phyloP scores from a whole-genome alignment of 2,329 filamentous ascomycete genomes.

The Apiospora rasikravindrae region DNA sequence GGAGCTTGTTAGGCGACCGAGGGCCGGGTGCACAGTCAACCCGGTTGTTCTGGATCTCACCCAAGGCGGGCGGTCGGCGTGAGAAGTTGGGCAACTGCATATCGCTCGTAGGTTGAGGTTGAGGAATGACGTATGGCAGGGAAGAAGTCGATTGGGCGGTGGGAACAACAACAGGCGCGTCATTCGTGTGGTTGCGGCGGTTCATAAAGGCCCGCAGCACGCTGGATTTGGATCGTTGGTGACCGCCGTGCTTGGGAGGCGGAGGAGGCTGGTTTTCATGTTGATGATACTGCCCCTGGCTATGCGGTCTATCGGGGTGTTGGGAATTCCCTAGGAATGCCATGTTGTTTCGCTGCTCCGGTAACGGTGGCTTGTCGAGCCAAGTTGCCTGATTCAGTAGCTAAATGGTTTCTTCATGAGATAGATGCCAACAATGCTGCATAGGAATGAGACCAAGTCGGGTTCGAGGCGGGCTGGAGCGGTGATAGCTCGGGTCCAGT shows the following conservation, averaged over 20 bases:
- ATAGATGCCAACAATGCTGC: slow-evolving; percentile 7
- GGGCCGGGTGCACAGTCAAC: slow-evolving; percentile 28
- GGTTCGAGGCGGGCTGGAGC: background rate
- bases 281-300: background rate
- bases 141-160: slow-evolving; percentile 31
- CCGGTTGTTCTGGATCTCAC: slow-evolving; percentile 63
- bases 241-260: slow-evolving; percentile 4
- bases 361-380: slow-evolving; percentile 17
- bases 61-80: slow-evolving; percentile 52
- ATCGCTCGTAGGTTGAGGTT: slow-evolving; percentile 30
- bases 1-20: slow-evolving; percentile 34
- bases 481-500: background rate
- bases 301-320: background rate
- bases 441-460: slow-evolving; percentile 8
- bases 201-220: slow-evolving; percentile 57
- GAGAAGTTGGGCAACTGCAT: slow-evolving; percentile 42
- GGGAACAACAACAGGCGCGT: slow-evolving; percentile 38
- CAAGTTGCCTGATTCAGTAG: slow-evolving; percentile 15
- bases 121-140: slow-evolving; percentile 29
- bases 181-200: slow-evolving; percentile 53
- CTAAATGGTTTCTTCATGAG: slow-evolving; percentile 8
- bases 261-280: slow-evolving; percentile 7
- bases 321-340: slow-evolving; percentile 12
- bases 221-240: slow-evolving; percentile 49
- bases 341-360: slow-evolving; percentile 17